Evolutionary conservation across 2,329 filamentous ascomycete species (phyloP), one percentile per base, ranked within the genome.

Genomic region (Cytospora chrysosperma): DNA sequence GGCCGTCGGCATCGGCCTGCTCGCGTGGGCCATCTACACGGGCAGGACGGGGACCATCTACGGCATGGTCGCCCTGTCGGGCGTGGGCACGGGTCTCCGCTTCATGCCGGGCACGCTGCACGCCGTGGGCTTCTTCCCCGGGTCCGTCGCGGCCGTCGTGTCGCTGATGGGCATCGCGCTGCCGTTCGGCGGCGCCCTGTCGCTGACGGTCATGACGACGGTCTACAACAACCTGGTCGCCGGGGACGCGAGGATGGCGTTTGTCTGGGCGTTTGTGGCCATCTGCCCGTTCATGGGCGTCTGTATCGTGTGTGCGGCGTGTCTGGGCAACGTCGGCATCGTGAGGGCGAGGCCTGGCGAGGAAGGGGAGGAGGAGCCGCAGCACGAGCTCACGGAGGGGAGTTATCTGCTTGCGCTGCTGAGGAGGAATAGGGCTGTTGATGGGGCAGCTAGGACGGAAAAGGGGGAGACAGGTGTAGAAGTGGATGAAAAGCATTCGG

Each of bases 201-300:
- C 83, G 0, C 77, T 89, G 53, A 88, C 87, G 1, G 81, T 90
- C 69, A 90, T 90, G 88, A 82, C 86, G 12, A 81, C 83, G 7
- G 86, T 90, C 1, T 90, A 90, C 72, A 88, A 89, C 70, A 90
- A 90, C 66, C 74, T 58, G 28, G 37, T 30, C 4, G 59, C 53
- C 4, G 24, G 21, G 37, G 32, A 59, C 9, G 47, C 37, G 28
- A 65, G 52, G 55, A 62, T 62, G 66, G 87, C 85, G 0, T 84
- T 89, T 19, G 84, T 87, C 66, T 88, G 86, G 82, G 84, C 86
- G 0, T 88, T 88, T 68, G 79, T 88, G 50, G 77, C 85, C 0
- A 81, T 90, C 43, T 74, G 83, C 19, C 87, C 87, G 0, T 81
- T 90, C 63, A 80, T 88, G 74, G 71, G 63, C 7, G n/a, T 62